These are phyloP conservation scores for Funneliformis mosseae DNA, from an alignment of 192 early-diverging fungal genomes.

Conservation along the genomic window DNA sequence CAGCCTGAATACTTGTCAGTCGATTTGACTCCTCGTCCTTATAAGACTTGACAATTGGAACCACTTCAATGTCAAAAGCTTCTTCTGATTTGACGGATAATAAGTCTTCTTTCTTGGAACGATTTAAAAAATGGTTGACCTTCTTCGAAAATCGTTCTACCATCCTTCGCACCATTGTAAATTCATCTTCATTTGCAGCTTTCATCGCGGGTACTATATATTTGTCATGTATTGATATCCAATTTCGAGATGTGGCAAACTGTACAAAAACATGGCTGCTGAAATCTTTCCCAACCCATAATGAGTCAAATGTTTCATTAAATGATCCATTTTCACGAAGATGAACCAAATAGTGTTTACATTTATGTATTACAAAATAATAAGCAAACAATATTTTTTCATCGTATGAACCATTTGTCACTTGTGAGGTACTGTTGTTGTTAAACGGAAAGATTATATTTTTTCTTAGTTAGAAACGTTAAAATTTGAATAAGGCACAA, in stretches of 20 bases:
- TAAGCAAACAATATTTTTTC: conserved; percentile 22
- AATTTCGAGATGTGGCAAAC: conserved; percentile 27
- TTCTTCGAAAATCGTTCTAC: conserved; percentile 25
- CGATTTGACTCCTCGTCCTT: conserved; percentile 18
- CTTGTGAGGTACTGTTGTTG: background rate
- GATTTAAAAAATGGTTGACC: background rate
- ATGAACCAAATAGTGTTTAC: conserved; percentile 10
- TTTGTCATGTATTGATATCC: conserved; percentile 25
- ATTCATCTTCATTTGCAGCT: conserved; percentile 26
- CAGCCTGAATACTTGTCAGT: conserved; percentile 10
- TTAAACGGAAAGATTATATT: background rate
- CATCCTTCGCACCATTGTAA: conserved; percentile 15
- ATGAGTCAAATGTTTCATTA: background rate
- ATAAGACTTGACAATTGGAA: conserved; percentile 14
- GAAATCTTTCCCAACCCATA: conserved; percentile 22
- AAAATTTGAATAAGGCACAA: background rate
- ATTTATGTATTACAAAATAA: conserved; percentile 30
- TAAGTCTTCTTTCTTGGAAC: conserved; percentile 16
- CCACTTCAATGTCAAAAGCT: conserved; percentile 20
- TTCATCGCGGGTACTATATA: conserved; percentile 31
- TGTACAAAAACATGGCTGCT: background rate
- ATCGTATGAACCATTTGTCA: conserved; percentile 19
- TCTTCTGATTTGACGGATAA: background rate
- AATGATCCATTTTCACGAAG: background rate
- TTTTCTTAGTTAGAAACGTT: background rate